phyloP scores from a whole-genome alignment of 257 asterid genomes.

The Fraxinus quadrangulata region DNA sequence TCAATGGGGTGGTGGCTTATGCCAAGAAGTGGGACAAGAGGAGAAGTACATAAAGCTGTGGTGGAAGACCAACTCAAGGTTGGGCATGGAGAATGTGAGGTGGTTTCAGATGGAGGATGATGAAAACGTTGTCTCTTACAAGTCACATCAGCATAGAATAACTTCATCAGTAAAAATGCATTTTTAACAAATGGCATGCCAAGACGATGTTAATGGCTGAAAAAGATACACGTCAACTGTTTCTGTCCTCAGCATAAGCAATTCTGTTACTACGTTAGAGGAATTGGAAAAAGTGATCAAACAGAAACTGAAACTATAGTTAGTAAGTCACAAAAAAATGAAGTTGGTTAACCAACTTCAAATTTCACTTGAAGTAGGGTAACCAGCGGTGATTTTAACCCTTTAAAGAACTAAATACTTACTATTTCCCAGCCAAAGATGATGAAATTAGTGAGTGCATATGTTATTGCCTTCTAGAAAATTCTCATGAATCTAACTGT shows the following conservation, averaged over 20 bases:
- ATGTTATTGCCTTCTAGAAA: neutral
- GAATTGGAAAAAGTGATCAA: neutral
- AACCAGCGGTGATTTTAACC: neutral
- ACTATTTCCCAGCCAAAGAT: neutral
- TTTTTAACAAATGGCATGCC: neutral
- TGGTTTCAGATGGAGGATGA: neutral
- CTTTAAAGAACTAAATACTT: too few relatives aligned
- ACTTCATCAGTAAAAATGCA: neutral
- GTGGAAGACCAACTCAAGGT: neutral
- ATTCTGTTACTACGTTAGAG: too few relatives aligned
- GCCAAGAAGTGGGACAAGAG: too few relatives aligned
- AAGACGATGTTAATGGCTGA: neutral
- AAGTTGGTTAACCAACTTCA: neutral
- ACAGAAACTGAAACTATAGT: neutral
- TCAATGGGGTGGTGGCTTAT: too few relatives aligned
- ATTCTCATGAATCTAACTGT: neutral
- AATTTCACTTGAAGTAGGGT: neutral
- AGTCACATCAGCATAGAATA: neutral
- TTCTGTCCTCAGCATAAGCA: neutral
- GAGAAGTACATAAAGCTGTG: too few relatives aligned
- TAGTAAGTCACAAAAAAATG: neutral
- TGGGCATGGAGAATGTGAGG: neutral
- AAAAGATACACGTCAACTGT: too few relatives aligned
- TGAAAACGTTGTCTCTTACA: neutral
- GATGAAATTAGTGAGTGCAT: neutral